Conservation (phyloP, 805 yeast species). For the Schizosaccharomyces lindneri region DNA sequence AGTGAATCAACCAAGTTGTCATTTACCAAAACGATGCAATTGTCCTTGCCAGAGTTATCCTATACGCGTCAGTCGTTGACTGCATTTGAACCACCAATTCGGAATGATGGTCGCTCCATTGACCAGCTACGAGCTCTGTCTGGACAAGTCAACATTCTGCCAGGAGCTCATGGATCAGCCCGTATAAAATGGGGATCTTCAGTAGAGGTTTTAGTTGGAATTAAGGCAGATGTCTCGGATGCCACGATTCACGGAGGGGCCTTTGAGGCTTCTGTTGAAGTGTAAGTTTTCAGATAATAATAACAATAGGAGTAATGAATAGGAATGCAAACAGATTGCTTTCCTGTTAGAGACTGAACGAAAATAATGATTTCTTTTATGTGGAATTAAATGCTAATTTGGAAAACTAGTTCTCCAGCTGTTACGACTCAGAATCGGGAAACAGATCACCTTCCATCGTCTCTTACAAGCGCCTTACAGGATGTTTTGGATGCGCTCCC, state of each 20-base stretch:
- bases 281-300: not conserved
- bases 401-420: not conserved
- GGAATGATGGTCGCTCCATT: conserved; percentile 1
- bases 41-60: not conserved
- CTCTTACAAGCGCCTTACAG: not conserved
- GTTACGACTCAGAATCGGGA: not conserved
- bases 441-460: not conserved
- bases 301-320: not conserved
- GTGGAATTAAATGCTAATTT: not conserved
- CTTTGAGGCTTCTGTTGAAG: not conserved
- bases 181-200: conserved; percentile 2
- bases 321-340: too few species aligned
- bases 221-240: not conserved
- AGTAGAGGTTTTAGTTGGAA: not conserved
- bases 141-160: not conserved
- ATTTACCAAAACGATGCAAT: not conserved
- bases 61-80: not conserved
- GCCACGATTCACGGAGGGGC: not conserved
- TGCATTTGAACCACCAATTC: not conserved
- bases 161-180: not conserved
- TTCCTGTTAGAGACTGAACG: too few species aligned
- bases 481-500: not conserved
- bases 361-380: too few species aligned
- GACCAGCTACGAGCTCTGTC: not conserved
- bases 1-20: too few species aligned